phyloP scores from a whole-genome alignment of 306 rosid genomes.

The apple (Malus domestica) region ASM211411v1 NC_041801.1:18042501-18043000 shows the following conservation, averaged over 20 bases:
- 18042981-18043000: too few species aligned
- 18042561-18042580: neutral
- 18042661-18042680: constrained; percentile 1
- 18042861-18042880: neutral
- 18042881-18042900: neutral
- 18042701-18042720: constrained; percentile 14
- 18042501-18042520: too few species aligned
- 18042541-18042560: neutral
- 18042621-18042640: constrained; percentile 9
- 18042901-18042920: constrained; percentile 2
- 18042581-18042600: neutral
- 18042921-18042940: neutral
- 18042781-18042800: constrained; percentile 33
- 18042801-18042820: constrained; percentile 11
- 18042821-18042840: constrained; percentile 16
- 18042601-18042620: neutral
- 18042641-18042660: constrained; percentile 16
- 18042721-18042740: constrained; percentile 38
- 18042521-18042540: neutral
- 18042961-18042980: too few species aligned
- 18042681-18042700: constrained; percentile 19
- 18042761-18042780: constrained; percentile 39
- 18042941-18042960: too few species aligned
- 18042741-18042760: constrained; percentile 34
- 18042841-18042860: constrained; percentile 10